Conservation (phyloP, 306 rosid genomes). For the Quillaja saponaria region DNA sequence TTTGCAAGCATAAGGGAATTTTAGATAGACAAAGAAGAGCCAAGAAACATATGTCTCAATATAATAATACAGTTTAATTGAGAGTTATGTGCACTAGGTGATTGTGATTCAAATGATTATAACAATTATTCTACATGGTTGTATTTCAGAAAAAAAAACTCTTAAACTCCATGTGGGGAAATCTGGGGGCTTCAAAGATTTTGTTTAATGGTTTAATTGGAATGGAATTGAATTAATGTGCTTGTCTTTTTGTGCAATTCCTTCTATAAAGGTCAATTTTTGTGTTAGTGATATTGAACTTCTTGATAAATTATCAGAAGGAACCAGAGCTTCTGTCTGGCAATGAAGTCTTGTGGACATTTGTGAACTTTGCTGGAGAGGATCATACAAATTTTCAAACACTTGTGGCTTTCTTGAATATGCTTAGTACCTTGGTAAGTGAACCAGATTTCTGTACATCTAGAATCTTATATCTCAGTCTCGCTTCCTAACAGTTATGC, state of each 20-base stretch:
- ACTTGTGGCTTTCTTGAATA: conserved; percentile 89
- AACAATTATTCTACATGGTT: conserved; percentile 16
- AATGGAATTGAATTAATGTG: conserved; percentile 2
- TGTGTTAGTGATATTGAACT: conserved; percentile 34
- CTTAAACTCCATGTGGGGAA: conserved; percentile 16
- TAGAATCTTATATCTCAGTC: conserved; percentile 12
- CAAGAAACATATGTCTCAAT: conserved; percentile 10
- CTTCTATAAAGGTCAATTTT: conserved; percentile 13
- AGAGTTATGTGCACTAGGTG: conserved; percentile 3
- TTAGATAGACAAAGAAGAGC: conserved; percentile 20
- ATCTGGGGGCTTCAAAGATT: conserved; percentile 17
- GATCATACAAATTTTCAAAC: conserved; percentile 94
- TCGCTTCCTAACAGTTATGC: conserved; percentile 18
- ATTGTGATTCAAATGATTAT: conserved; percentile 13
- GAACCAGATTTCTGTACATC: conserved; percentile 26
- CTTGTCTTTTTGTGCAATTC: conserved; percentile 8
- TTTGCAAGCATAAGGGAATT: neutral
- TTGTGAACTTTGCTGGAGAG: conserved; percentile 97
- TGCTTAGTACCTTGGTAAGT: conserved; percentile 92
- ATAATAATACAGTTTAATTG: no score
- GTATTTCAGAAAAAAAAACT: neutral
- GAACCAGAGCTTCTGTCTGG: conserved; percentile 93
- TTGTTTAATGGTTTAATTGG: conserved; percentile 13
- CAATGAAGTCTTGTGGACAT: conserved; percentile 93
- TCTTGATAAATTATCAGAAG: conserved; percentile 52